Base-by-base conservation (phyloP, 495 filamentous ascomycete species). In the Xylaria castorea region DNA sequence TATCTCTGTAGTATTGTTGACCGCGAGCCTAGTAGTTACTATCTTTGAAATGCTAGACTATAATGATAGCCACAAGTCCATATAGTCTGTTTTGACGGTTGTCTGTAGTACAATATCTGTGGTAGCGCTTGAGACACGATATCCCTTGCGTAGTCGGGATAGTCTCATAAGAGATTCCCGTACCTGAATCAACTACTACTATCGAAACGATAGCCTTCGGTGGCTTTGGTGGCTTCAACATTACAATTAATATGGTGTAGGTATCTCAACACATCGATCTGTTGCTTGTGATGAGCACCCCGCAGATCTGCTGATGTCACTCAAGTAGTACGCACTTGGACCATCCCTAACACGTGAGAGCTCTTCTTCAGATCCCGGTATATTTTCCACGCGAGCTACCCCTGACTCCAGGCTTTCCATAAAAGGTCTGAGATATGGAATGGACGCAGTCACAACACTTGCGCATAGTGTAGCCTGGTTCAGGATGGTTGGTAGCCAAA, bases 341-440 rank as follows among this genome's bases (percentile, higher is more conserved):
- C 84, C 7, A 75, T 73, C 58, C 81, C 80, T 44, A 78, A 80
- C 63, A 75, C 76, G 53, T 27, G 62, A 48, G n/a, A 63, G 48
- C 3, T 67, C 34, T 34, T 69, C 70, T 66, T 66, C 44, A 18
- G 71, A 66, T 2, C 48, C 69, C 42, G 71, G 75, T 48, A 80
- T 63, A 48, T 81, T 83, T 44, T 83, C 80, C 18, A 81, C 76
- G 3, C 81, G 78, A 69, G 85, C 80, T 50, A 84, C 80, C 0
- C 83, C 81, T 22, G 85, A 83, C 55, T 82, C 80, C 18, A 86
- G 73, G 51, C 79, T 83, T 27, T 84, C 80, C 14, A 86, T 74
- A 73, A 87, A 85, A 0, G 85, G 85, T 36, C 83, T 84, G 40
- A 86, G 81, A 58, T 86, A 85, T 0, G 85, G 83, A 0, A 81